These are phyloP conservation scores for Exobasidium rhododendri DNA, from an alignment of 1,284 basidiomycete genomes.

Conservation along the genomic window DNA sequence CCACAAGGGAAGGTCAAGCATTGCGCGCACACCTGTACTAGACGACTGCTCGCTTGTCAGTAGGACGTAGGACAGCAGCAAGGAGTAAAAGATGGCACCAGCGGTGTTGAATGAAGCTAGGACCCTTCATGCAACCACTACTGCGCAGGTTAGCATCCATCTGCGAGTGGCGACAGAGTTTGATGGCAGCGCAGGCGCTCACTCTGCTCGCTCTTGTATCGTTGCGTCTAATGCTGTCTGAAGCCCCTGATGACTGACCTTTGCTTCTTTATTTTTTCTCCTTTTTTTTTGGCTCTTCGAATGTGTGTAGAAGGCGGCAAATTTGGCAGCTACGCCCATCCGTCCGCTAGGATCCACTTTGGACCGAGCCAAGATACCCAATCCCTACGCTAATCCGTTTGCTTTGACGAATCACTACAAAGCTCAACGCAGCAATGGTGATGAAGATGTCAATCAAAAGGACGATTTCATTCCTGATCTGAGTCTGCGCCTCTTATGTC, in stretches of 20 bases:
- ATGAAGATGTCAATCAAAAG: constrained; percentile 13
- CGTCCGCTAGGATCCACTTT: neutral
- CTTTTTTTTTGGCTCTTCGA: neutral
- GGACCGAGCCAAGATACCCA: constrained; percentile 13
- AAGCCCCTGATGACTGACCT: neutral
- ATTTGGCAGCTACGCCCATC: neutral
- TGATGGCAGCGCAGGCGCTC: neutral
- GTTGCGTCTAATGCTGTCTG: neutral
- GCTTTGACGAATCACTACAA: constrained; percentile 42
- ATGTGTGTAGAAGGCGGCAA: neutral
- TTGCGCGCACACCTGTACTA: neutral
- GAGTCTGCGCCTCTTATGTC: constrained; percentile 62
- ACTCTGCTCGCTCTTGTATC: neutral
- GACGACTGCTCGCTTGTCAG: neutral
- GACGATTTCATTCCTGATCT: constrained; percentile 49
- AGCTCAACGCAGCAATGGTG: constrained; percentile 5
- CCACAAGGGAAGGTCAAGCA: too few relatives aligned
- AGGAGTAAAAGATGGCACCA: constrained; percentile 1
- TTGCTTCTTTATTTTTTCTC: neutral
- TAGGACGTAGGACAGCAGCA: neutral
- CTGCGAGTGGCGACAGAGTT: neutral
- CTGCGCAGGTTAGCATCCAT: constrained; percentile 5
- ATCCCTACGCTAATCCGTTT: constrained; percentile 42
- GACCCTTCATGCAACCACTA: neutral
- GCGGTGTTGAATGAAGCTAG: neutral